Evolutionary conservation across 805 yeast species (phyloP), one percentile per base, ranked within the genome.

Genomic region (Kluyveromyces wickerhamii): DNA sequence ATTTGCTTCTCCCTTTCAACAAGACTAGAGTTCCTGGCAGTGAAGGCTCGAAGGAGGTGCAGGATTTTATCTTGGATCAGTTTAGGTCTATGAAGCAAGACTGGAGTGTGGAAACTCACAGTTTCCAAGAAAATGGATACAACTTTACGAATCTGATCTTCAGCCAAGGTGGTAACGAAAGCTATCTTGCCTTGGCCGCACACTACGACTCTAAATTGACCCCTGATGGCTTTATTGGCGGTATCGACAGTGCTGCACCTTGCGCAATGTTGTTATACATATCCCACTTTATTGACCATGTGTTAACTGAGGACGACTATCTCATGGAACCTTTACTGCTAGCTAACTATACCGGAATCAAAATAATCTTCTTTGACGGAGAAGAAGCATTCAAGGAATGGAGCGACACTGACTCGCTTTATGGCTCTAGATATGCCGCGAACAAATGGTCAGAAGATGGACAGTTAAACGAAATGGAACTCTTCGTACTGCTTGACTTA

Each of bases 161-260:
- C 25, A 52, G 65, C 1, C 36, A 52, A 13, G 49, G 50, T 11
- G 27, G 36, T 6, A 46, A 45, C 4, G 42, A 49, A 3, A 50
- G 49, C 12, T 57, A 61, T 21, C 39, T 67, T 7, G 55, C 65
- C 5, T 41, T 74, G 3, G 70, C 71, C 4, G 80, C 76, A 0
- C 81, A 74, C 42, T 74, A 72, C 43, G 81, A 74, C 46, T 63
- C 77, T 1, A 66, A 67, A 41, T 26, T 48, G 27, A 48, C 49
- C 6, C 77, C 78, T 2, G 57, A 54, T n/a, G 79, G 77, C 5
- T 74, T 75, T 37, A 53, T 73, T 21, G 81, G 81, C 5, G 81
- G 78, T 1, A 69, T 63, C 19, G 81, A 75, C 45, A 69, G 77
- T 36, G 78, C 77, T 3, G 73, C 67, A 1, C 71, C 80, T 1